Conservation (phyloP, 2,329 filamentous ascomycete species). For the Colletotrichum sp. region DNA sequence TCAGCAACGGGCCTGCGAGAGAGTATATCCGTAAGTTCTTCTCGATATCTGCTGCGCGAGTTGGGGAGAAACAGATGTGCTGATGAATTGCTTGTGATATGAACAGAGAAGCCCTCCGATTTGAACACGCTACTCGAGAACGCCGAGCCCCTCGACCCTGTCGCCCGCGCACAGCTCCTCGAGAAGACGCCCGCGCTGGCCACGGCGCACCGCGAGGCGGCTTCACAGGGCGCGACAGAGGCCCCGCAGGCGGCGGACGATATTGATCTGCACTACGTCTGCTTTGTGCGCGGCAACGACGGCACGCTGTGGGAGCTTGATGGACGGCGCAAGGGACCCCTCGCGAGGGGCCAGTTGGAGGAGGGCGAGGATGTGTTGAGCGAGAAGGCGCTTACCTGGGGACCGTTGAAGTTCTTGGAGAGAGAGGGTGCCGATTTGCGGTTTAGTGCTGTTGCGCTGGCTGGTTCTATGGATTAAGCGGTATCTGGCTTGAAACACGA, state of each 20-base stretch:
- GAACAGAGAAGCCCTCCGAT: slow-evolving; percentile 53
- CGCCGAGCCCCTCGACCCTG: slow-evolving; percentile 73
- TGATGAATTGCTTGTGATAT: background rate
- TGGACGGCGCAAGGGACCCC: slow-evolving; percentile 62
- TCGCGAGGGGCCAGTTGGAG: slow-evolving; percentile 59
- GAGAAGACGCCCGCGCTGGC: slow-evolving; percentile 81
- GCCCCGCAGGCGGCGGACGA: slow-evolving; percentile 81
- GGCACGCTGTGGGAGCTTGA: slow-evolving; percentile 68
- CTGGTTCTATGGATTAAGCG: slow-evolving; percentile 53
- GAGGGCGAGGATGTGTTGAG: slow-evolving; percentile 75
- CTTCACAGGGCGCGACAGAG: slow-evolving; percentile 75
- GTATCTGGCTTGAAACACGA: background rate
- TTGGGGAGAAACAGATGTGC: background rate
- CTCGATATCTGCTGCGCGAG: background rate
- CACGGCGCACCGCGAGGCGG: slow-evolving; percentile 78
- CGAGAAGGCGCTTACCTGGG: slow-evolving; percentile 74
- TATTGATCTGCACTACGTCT: slow-evolving; percentile 95
- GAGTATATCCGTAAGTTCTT: slow-evolving; percentile 58
- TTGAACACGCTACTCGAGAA: slow-evolving; percentile 70
- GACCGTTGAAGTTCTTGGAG: slow-evolving; percentile 63
- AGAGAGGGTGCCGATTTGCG: slow-evolving; percentile 60
- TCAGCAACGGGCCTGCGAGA: slow-evolving; percentile 76
- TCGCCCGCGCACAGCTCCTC: slow-evolving; percentile 72
- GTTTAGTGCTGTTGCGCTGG: slow-evolving; percentile 64
- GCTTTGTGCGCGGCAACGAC: slow-evolving; percentile 80